Conservation (phyloP, 495 filamentous ascomycete species). For the Lasiosphaeria ovina region DNA sequence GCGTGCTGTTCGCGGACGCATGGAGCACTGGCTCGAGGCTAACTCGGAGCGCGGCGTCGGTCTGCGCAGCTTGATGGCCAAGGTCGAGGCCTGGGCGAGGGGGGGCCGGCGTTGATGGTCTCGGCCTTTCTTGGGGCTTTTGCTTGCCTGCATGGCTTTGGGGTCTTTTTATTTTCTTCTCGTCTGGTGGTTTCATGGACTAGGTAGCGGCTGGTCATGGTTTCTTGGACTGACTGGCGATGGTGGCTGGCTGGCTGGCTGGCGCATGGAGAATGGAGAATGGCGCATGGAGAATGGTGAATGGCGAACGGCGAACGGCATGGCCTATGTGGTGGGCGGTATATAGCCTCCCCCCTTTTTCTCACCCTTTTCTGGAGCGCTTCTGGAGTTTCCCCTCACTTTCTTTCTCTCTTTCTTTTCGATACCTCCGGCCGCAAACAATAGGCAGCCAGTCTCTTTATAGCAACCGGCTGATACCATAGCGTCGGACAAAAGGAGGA, state of each 20-base stretch:
- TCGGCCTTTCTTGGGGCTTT: conserved; percentile 8
- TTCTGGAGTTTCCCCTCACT: too few relatives aligned
- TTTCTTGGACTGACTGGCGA: too few relatives aligned
- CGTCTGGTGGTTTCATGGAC: too few relatives aligned
- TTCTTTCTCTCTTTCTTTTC: conserved; percentile 13
- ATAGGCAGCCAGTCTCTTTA: not conserved
- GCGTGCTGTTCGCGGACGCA: conserved; percentile 62
- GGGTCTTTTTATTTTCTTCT: not conserved
- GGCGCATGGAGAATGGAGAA: too few relatives aligned
- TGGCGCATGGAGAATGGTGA: too few relatives aligned
- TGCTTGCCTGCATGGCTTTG: not conserved
- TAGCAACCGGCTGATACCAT: not conserved
- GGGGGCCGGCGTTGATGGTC: conserved; percentile 25
- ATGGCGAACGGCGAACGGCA: too few relatives aligned
- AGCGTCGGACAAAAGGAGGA: too few relatives aligned
- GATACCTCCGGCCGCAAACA: not conserved
- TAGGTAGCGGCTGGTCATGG: too few relatives aligned
- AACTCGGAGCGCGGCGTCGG: conserved; percentile 82
- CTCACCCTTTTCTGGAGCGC: too few relatives aligned
- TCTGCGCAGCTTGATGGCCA: conserved; percentile 66
- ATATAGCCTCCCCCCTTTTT: too few relatives aligned
- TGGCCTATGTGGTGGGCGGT: too few relatives aligned
- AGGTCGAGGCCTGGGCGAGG: conserved; percentile 58
- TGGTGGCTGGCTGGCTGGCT: too few relatives aligned
- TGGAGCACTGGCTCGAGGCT: conserved; percentile 81